Evolutionary conservation across 805 yeast species (phyloP), one percentile per base, ranked within the genome.

Genomic region (Myxozyma geophila): DNA sequence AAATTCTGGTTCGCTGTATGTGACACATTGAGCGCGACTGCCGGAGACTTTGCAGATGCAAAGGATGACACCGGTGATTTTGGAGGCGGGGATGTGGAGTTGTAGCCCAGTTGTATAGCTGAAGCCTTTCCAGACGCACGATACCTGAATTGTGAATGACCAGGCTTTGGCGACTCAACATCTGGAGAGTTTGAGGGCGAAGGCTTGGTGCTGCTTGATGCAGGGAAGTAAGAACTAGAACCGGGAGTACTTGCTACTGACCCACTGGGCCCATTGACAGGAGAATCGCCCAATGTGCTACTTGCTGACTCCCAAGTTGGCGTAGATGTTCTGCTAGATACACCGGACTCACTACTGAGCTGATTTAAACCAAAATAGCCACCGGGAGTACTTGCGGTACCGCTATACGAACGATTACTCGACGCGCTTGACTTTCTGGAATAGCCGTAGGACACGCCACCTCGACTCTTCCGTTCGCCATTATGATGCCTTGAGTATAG

Each of bases 41-140:
- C 54, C 12, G 63, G 66, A 10, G 63, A 54, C 2, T 61, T 39
- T 12, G 63, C 35, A 13, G 63, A 21, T 2, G 68, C 58, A 47
- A 64, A 62, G 12, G 68, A 62, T 36, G 63, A 64, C 7, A 64
- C 49, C 15, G 68, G 68, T 7, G 68, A 64, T 49, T 58, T 57
- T 15, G 68, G 68, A 2, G 64, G 61, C 13, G 67, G 67, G 8
- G 67, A 60, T 7, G 37, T 13, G 19, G 37, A 23, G 13, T 48
- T 19, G 13, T 19, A 46, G 19, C 21, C 15, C 15, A 33, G 10
- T 1, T 13, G 13, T 17, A 23, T 23, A 9, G 23, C 39, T 2
- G 48, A 13, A 23, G 44, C 17, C 41, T 51, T 50, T 7, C 44
- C 21, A 33, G 21, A 50, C 33, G 40, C 44, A 6, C 55, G 48